A percentile compares a stretch with the other conserved stretches of the same genome.
phyloP scores from a whole-genome alignment of 2,329 filamentous ascomycete species.

The Arthroderma uncinatum region DNA sequence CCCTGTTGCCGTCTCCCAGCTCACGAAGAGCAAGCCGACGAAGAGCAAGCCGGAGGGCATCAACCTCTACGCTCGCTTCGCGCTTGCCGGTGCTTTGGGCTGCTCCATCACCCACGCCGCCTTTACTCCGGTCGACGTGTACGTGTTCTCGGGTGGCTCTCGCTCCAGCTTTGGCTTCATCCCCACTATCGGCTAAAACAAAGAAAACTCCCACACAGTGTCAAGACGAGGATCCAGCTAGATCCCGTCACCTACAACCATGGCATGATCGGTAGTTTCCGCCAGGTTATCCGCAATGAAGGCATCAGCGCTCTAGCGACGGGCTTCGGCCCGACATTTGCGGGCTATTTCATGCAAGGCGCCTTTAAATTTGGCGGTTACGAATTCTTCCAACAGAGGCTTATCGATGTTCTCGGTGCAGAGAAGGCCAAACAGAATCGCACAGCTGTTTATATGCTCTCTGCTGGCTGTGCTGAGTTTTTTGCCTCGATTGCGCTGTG shows the following conservation, averaged over 20 bases:
- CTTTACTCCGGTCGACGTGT: conserved; percentile 98
- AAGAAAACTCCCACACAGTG: conserved; percentile 45
- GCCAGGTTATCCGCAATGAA: conserved; percentile 71
- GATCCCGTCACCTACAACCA: conserved; percentile 81
- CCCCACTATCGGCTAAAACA: not conserved
- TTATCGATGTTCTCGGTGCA: conserved; percentile 67
- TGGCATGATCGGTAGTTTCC: conserved; percentile 76
- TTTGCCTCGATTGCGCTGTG: conserved; percentile 60
- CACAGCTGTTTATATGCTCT: conserved; percentile 67
- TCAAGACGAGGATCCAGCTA: conserved; percentile 93
- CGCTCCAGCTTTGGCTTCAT: not conserved
- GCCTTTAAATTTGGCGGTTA: conserved; percentile 91
- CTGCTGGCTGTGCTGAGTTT: conserved; percentile 51
- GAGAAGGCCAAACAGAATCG: conserved; percentile 69
- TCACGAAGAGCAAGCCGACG: not conserved
- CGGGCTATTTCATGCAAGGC: conserved; percentile 89
- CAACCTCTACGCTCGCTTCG: conserved; percentile 85
- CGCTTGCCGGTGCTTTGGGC: conserved; percentile 94
- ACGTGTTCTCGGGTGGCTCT: conserved; percentile 41
- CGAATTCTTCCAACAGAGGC: conserved; percentile 92
- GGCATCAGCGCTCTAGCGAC: conserved; percentile 78
- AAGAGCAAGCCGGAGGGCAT: conserved; percentile 41
- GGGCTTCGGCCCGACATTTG: conserved; percentile 72
- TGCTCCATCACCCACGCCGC: conserved; percentile 95
- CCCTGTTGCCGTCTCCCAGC: not conserved